Conservation (phyloP, 306 rosid genomes). For the Citrullus colocynthis region DNA sequence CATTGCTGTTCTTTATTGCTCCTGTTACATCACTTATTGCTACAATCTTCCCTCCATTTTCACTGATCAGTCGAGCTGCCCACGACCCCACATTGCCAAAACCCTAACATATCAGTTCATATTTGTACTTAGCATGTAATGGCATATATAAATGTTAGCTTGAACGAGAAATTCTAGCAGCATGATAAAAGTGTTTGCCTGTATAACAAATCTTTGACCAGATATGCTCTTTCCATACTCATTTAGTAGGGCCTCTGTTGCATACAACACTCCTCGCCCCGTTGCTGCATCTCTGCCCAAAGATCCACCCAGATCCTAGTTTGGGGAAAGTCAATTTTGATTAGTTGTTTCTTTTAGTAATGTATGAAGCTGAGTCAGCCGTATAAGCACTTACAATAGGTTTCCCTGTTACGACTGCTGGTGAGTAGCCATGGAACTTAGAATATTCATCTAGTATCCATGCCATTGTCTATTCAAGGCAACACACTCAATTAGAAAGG, state of each 20-base stretch:
- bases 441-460: conserved; percentile 96
- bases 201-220: conserved; percentile 75
- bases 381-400: conserved; percentile 49
- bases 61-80: conserved; percentile 72
- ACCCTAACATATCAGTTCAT: conserved; percentile 34
- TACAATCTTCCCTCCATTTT: conserved; percentile 75
- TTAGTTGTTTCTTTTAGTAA: background rate
- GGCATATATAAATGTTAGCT: background rate
- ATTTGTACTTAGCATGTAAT: background rate
- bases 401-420: conserved; percentile 90
- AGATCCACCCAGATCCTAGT: conserved; percentile 88
- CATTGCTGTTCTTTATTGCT: conserved; percentile 60
- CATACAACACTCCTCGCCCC: conserved; percentile 83
- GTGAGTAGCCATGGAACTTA: conserved; percentile 89
- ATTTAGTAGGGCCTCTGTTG: conserved; percentile 71
- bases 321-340: background rate
- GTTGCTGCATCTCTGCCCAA: conserved; percentile 94
- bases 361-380: background rate
- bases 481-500: conserved; percentile 1
- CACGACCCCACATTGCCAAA: conserved; percentile 94
- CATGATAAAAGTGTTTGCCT: conserved; percentile 25
- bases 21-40: conserved; percentile 86
- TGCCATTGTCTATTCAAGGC: conserved; percentile 77
- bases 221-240: conserved; percentile 71
- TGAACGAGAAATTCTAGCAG: background rate